phyloP scores from a whole-genome alignment of 768 basidiomycete genomes.

The Cyclocybe cylindracea region DNA sequence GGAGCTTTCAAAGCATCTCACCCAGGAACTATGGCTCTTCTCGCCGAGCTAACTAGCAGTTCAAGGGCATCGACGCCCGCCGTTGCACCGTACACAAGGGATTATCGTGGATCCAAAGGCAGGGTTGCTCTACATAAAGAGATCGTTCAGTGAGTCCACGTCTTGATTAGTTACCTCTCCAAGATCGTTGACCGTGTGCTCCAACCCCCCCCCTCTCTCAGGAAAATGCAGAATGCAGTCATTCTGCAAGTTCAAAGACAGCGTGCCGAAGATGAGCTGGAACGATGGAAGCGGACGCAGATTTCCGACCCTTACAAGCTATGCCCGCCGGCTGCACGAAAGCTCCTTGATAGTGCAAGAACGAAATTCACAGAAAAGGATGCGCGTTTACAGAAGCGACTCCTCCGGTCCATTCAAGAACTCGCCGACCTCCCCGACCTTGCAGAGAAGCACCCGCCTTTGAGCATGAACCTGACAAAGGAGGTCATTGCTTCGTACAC shows the following conservation, averaged over 20 bases:
- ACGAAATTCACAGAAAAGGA: conserved; percentile 16
- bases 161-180: neutral
- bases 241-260: conserved; percentile 23
- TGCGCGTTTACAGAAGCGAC: conserved; percentile 15
- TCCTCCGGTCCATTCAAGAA: conserved; percentile 20
- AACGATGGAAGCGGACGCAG: conserved; percentile 31
- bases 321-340: conserved; percentile 27
- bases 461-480: conserved; percentile 17
- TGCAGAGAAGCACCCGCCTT: conserved; percentile 3
- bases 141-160: conserved; percentile 21
- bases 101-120: conserved; percentile 10
- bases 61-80: neutral
- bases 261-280: conserved; percentile 20
- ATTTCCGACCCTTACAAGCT: conserved; percentile 26
- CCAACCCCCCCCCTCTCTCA: conserved; percentile 3
- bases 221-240: conserved; percentile 28
- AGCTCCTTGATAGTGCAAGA: conserved; percentile 23
- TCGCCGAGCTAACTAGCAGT: neutral
- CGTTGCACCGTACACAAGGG: neutral
- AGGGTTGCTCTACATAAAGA: conserved; percentile 18
- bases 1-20: too few species aligned
- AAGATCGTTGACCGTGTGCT: conserved; percentile 1
- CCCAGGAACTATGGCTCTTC: too few species aligned
- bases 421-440: conserved; percentile 29
- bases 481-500: conserved; percentile 25